phyloP scores from a whole-genome alignment of 441 rosid genomes.

The Populus trichocarpa region DNA sequence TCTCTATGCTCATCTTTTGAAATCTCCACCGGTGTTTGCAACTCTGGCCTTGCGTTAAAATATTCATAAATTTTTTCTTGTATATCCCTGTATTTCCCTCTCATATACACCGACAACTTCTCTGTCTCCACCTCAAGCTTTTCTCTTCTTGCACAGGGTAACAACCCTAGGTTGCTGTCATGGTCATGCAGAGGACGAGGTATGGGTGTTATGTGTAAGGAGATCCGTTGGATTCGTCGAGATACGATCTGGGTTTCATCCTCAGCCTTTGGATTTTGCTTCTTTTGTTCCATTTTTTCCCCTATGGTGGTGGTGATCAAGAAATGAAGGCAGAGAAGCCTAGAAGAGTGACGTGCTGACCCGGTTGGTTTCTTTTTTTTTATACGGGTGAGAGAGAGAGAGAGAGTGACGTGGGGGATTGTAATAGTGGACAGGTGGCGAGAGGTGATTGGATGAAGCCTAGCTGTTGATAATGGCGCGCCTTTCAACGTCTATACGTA shows the following conservation, averaged over 20 bases:
- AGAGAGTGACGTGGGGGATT: slow-evolving; percentile 27
- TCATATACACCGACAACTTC: slow-evolving; percentile 55
- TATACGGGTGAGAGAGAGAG: neutral
- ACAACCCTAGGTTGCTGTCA: slow-evolving; percentile 28
- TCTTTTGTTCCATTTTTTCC: slow-evolving; percentile 25
- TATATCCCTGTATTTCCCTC: slow-evolving; percentile 65
- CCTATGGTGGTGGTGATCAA: neutral
- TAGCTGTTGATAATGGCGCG: slow-evolving; percentile 39
- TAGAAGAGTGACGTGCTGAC: no score
- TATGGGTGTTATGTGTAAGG: slow-evolving; percentile 48
- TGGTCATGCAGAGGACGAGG: slow-evolving; percentile 1
- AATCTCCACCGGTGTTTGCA: slow-evolving; percentile 87
- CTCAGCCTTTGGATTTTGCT: slow-evolving; percentile 27
- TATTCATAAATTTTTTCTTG: slow-evolving; percentile 63
- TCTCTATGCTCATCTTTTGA: slow-evolving; percentile 70
- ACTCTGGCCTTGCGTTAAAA: slow-evolving; percentile 64
- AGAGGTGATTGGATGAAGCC: slow-evolving; percentile 18
- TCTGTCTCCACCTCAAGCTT: slow-evolving; percentile 52
- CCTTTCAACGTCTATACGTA: slow-evolving; percentile 26
- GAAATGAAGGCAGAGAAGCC: neutral
- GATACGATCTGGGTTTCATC: slow-evolving; percentile 26
- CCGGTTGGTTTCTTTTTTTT: neutral
- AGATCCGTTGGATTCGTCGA: slow-evolving; percentile 56
- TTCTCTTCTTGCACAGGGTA: slow-evolving; percentile 38
- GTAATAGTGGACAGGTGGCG: slow-evolving; percentile 24